Base-by-base conservation (phyloP, 2,329 filamentous ascomycete species). In the Penicillium frequentans region DNA sequence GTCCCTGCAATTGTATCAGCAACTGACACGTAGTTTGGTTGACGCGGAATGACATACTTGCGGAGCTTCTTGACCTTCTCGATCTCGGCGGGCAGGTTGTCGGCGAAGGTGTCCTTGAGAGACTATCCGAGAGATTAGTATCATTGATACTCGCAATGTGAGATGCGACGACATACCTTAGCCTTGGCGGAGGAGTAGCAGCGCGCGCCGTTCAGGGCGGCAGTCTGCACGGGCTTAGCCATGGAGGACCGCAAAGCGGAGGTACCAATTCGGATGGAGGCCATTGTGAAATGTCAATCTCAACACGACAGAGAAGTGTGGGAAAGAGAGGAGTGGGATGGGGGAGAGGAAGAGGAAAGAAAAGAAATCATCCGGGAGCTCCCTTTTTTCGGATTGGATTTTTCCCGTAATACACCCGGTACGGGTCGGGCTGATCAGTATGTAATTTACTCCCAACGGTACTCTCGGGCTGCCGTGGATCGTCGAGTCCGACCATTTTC, bases 61-160 rank as follows among this genome's bases (percentile, higher is more conserved):
- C 91, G 87, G 74, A 99, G 88, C 79, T 91, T 88, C 91, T 99
- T 99, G 84, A 99, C 92, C 87, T 98, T 91, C 83, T 99, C 95
- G 75, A 97, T 89, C 87, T 98, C 96, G 78, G 88, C 91, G 70
- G 95, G 95, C 63, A 99, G 85, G 74, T 93, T 89, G 79, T 95
- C 93, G 76, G 93, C 93, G 79, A 99, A 98, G 76, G 92, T 93
- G 79, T 99, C 95, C 85, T 99, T 99, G 76, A 99, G 82, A 69
- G 92, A 92, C 95, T 99, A 69, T 64, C 51, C 48, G 27, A 50
- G 21, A 59, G 54, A 72, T 75, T 63, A 67, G 65, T 55, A 58
- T 59, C 59, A 58, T 60, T 49, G 56, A 64, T 19, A 21, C 49
- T 39, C 16, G 46, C 44, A 14, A 33, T 42, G 29, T 14, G 49